phyloP scores from a whole-genome alignment of 2,329 filamentous ascomycete species.

The Talaromyces sp. region DNA sequence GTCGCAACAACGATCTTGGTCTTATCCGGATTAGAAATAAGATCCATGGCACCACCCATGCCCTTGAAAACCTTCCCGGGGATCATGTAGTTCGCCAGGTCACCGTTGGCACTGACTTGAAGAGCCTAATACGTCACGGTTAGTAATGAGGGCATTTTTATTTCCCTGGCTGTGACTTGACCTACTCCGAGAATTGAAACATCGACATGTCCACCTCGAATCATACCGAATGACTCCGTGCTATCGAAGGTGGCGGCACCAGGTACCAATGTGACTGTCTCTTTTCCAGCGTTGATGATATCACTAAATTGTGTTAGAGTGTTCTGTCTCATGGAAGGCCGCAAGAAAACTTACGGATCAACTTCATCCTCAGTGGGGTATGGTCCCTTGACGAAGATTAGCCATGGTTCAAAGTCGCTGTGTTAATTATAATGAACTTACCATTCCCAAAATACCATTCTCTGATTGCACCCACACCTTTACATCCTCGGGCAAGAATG shows the following conservation, averaged over 20 bases:
- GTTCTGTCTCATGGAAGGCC: background rate
- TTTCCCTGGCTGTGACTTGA: constrained; percentile 3
- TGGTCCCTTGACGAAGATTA: constrained; percentile 53
- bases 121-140: constrained; percentile 53
- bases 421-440: constrained; percentile 23
- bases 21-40: constrained; percentile 70
- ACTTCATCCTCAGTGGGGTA: constrained; percentile 74
- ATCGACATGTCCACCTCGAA: constrained; percentile 80
- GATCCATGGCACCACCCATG: constrained; percentile 79
- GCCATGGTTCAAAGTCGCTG: background rate
- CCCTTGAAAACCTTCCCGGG: constrained; percentile 84
- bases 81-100: constrained; percentile 89
- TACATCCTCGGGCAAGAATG: constrained; percentile 67
- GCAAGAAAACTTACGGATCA: constrained; percentile 54
- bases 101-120: constrained; percentile 76
- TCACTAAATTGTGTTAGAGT: constrained; percentile 49
- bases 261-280: constrained; percentile 78
- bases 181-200: constrained; percentile 75
- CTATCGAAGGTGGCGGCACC: constrained; percentile 79
- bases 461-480: constrained; percentile 85
- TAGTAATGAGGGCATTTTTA: background rate
- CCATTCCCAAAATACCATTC: constrained; percentile 81
- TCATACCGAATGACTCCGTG: constrained; percentile 84
- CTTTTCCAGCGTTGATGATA: constrained; percentile 84
- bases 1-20: constrained; percentile 74